These are phyloP conservation scores for Juglanconis oblonga DNA, from an alignment of 2,329 filamentous ascomycete species.

Conservation along the genomic window DNA sequence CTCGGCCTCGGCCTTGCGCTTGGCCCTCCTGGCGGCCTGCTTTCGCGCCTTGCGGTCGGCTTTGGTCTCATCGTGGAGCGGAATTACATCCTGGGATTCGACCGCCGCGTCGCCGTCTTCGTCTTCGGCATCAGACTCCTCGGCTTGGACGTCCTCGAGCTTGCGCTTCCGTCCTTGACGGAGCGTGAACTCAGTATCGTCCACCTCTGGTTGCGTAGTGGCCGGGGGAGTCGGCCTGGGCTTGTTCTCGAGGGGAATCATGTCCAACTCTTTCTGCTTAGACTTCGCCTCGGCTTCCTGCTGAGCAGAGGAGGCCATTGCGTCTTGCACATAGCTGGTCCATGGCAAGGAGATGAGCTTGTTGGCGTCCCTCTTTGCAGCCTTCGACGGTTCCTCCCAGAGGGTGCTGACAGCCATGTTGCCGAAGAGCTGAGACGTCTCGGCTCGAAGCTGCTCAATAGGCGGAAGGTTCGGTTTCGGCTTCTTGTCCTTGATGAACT, in stretches of 20 bases:
- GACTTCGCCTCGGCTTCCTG: constrained; percentile 10
- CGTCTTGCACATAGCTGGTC: constrained; percentile 41
- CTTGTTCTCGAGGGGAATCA: constrained; percentile 22
- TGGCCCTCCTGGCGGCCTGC: constrained; percentile 19
- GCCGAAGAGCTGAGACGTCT: constrained; percentile 53
- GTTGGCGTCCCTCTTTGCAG: constrained; percentile 23
- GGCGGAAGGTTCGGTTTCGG: constrained; percentile 28
- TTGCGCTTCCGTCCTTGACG: constrained; percentile 55
- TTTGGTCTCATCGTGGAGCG: constrained; percentile 15
- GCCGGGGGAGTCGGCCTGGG: constrained; percentile 3
- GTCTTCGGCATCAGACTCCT: constrained; percentile 18
- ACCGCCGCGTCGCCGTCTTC: background rate
- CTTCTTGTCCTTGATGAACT: constrained; percentile 23
- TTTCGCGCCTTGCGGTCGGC: constrained; percentile 19
- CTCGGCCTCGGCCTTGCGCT: constrained; percentile 20
- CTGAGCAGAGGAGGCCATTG: constrained; percentile 21
- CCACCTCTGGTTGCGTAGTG: constrained; percentile 24
- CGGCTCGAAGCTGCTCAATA: constrained; percentile 37
- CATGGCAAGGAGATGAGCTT: constrained; percentile 49
- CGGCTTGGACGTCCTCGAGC: constrained; percentile 21
- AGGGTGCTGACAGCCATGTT: constrained; percentile 48
- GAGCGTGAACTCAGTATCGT: constrained; percentile 53
- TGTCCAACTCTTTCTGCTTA: constrained; percentile 28
- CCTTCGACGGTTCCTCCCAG: constrained; percentile 38
- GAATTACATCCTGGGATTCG: constrained; percentile 12